Conservation (phyloP, 257 asterid species). For the Solanum sejunctum region DNA sequence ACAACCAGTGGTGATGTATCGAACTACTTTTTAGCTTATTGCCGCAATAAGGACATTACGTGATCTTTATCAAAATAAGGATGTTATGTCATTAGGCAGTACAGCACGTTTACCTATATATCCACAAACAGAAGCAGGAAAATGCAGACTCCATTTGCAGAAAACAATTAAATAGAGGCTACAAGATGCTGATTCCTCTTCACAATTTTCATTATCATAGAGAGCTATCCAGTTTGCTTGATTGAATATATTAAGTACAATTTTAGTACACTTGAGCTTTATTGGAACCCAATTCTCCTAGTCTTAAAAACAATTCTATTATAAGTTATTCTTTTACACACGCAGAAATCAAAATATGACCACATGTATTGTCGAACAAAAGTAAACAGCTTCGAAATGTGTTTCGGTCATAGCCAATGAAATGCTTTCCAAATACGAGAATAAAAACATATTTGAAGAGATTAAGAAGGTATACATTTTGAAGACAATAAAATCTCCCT, state of each 20-base stretch:
- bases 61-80: not conserved
- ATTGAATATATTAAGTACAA: not conserved
- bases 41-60: not conserved
- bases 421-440: not conserved
- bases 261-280: not conserved
- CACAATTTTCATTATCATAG: not conserved
- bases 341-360: not conserved
- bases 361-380: not conserved
- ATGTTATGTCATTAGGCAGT: not conserved
- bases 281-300: not conserved
- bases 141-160: not conserved
- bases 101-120: not conserved
- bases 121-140: not conserved
- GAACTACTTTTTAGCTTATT: not conserved
- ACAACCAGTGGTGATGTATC: not conserved
- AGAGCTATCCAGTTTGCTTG: not conserved
- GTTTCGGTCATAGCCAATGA: not conserved
- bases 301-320: not conserved
- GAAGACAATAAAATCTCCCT: not conserved
- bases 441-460: not conserved
- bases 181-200: not conserved
- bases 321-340: not conserved
- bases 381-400: not conserved
- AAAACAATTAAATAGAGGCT: not conserved
- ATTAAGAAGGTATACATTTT: not conserved